Evolutionary conservation across 768 basidiomycete species (phyloP).

Genomic region (Phylloporus sp.): DNA sequence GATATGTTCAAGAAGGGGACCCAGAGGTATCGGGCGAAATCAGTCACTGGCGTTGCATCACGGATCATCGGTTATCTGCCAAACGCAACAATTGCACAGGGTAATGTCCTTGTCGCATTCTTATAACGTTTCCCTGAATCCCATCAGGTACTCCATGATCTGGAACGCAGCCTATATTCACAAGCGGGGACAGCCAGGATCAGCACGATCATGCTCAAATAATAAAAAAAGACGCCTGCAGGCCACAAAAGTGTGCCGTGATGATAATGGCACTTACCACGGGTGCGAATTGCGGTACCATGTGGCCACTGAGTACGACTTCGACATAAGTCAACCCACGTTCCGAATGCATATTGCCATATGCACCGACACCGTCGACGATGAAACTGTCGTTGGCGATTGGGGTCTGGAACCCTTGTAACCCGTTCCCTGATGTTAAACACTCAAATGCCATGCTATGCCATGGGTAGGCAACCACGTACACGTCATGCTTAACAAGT

Average conservation of each 20-base stretch:
- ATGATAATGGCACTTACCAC: no score
- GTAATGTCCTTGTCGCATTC: no score
- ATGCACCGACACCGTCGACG: slow-evolving; percentile 65
- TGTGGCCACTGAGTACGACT: slow-evolving; percentile 67
- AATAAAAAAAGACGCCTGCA: no score
- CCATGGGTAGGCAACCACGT: slow-evolving; percentile 4
- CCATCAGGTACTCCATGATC: slow-evolving; percentile 65
- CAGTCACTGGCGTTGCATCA: no score
- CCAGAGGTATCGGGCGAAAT: no score
- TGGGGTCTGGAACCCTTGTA: slow-evolving; percentile 72
- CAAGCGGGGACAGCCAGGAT: neutral
- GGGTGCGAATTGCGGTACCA: slow-evolving; percentile 70
- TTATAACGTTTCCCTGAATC: slow-evolving; percentile 47
- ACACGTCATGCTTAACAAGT: slow-evolving; percentile 46
- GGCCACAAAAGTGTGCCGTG: no score
- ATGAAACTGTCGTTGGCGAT: slow-evolving; percentile 64
- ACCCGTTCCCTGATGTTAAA: slow-evolving; percentile 43
- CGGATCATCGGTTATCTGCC: no score
- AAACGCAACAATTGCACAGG: no score
- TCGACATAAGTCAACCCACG: slow-evolving; percentile 67
- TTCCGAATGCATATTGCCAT: slow-evolving; percentile 63
- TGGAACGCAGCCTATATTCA: slow-evolving; percentile 71
- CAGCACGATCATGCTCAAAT: no score
- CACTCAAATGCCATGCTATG: no score
- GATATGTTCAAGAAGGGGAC: no score